Evolutionary conservation across 345 rosid species (phyloP).

Genomic region (Clarkia xantiana): DNA sequence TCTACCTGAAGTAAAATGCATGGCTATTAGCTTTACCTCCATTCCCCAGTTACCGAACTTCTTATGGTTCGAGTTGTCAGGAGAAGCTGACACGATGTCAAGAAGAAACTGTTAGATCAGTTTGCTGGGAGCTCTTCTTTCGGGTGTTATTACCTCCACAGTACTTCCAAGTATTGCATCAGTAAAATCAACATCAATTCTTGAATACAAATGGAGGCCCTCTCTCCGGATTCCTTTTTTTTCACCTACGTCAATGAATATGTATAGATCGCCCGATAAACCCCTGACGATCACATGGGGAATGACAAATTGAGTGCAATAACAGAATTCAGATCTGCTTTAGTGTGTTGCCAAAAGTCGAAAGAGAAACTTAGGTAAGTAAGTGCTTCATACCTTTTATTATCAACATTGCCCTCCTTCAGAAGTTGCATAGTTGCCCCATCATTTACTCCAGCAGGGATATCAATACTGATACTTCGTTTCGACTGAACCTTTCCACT

Average conservation of each 20-base stretch:
- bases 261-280: slow-evolving; percentile 56
- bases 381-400: slow-evolving; percentile 32
- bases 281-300: slow-evolving; percentile 25
- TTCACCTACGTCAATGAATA: slow-evolving; percentile 49
- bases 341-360: no score
- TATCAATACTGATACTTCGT: slow-evolving; percentile 35
- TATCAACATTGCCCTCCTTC: slow-evolving; percentile 62
- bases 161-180: slow-evolving; percentile 73
- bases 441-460: slow-evolving; percentile 73
- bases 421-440: slow-evolving; percentile 57
- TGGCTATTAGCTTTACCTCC: slow-evolving; percentile 3
- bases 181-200: slow-evolving; percentile 53
- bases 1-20: slow-evolving; percentile 41
- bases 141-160: slow-evolving; percentile 30
- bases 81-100: no score
- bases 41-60: not conserved
- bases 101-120: not conserved
- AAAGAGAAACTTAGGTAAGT: no score
- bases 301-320: not conserved
- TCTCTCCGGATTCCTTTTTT: slow-evolving; percentile 71
- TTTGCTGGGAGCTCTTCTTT: not conserved
- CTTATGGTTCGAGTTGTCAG: no score
- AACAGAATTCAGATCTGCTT: not conserved
- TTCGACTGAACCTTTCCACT: slow-evolving; percentile 43
- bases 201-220: slow-evolving; percentile 69